Evolutionary conservation across 257 asterid species (phyloP).

Genomic region (Prunella vulgaris): DNA sequence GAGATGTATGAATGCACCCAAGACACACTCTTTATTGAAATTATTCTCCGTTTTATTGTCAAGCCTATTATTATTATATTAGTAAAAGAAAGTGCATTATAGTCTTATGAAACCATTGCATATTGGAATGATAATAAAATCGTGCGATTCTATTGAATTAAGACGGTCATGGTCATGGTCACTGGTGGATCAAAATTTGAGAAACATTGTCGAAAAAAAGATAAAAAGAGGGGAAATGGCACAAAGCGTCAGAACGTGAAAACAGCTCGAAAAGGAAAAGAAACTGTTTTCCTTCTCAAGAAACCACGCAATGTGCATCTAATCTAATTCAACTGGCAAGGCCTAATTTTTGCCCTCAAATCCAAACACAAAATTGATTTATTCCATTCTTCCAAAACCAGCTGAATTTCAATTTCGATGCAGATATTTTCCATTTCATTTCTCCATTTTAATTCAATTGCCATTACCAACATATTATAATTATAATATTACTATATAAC

Average conservation of each 20-base stretch:
- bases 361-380: background rate
- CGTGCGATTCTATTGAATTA: no score
- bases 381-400: background rate
- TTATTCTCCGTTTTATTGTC: no score
- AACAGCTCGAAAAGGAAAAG: conserved; percentile 12
- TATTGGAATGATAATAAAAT: no score
- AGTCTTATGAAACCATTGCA: no score
- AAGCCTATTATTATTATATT: no score
- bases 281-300: conserved; percentile 10
- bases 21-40: no score
- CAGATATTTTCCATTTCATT: background rate
- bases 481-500: background rate
- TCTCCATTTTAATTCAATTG: background rate
- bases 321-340: conserved; percentile 2
- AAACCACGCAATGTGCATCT: background rate
- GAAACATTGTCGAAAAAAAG: no score
- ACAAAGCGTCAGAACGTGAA: background rate
- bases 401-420: background rate
- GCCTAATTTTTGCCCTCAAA: background rate
- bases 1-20: no score
- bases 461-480: background rate
- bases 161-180: no score
- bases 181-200: no score
- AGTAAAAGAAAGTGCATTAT: no score
- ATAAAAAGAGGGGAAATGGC: background rate